Percentiles rank a stretch among this genome's conserved stretches.
Conservation (phyloP, 2,329 filamentous ascomycete genomes). For the Fusarium sp. region DNA sequence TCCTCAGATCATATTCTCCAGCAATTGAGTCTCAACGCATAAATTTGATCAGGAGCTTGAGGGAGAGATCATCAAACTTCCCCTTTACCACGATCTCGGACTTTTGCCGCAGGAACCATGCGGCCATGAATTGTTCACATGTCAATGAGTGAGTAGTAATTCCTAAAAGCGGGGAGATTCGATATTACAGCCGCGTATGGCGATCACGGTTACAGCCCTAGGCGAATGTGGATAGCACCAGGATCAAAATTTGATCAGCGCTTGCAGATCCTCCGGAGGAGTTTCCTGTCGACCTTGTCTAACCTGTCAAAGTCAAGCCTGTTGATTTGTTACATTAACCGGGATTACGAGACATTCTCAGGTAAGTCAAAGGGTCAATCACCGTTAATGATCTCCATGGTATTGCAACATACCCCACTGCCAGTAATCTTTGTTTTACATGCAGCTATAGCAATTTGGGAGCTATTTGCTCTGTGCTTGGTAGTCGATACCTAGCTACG, state of each 20-base stretch:
- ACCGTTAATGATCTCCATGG: too few relatives aligned
- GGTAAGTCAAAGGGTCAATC: neutral
- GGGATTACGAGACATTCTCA: neutral
- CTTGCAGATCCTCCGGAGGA: neutral
- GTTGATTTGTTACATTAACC: too few relatives aligned
- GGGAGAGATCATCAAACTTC: too few relatives aligned
- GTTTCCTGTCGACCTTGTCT: too few relatives aligned
- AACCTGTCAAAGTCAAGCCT: too few relatives aligned
- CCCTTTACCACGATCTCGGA: neutral
- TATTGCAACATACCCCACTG: too few relatives aligned
- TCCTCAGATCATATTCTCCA: neutral
- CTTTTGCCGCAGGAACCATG: neutral
- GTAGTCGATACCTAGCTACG: too few relatives aligned
- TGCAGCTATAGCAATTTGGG: too few relatives aligned
- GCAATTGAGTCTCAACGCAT: neutral
- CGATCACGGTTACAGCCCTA: neutral
- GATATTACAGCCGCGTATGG: neutral
- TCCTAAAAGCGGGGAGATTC: neutral
- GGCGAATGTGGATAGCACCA: neutral
- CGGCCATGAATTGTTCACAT: neutral
- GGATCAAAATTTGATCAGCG: constrained; percentile 11
- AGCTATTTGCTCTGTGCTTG: too few relatives aligned
- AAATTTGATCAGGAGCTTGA: neutral
- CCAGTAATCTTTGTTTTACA: too few relatives aligned
- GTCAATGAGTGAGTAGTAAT: neutral